Percentiles rank a stretch among this genome's conserved stretches.
phyloP scores from a whole-genome alignment of 495 filamentous ascomycete species.

The Aspergillus affinis region DNA sequence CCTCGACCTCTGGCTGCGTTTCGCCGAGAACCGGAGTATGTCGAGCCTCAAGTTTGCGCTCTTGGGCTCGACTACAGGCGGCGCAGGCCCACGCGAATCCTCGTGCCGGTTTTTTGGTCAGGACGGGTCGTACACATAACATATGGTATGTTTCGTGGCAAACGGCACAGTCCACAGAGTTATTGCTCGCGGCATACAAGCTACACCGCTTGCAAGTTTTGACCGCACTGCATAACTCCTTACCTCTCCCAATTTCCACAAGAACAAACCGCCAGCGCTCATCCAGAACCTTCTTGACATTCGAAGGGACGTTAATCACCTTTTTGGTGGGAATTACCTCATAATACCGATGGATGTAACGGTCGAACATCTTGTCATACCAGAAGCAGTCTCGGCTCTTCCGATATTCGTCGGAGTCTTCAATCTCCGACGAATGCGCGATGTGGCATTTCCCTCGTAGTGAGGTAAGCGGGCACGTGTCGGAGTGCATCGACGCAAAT shows the following conservation, averaged over 20 bases:
- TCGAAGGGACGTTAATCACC: conserved; percentile 93
- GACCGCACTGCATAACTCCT: conserved; percentile 93
- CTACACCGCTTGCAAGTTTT: conserved; percentile 93
- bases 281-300: conserved; percentile 91
- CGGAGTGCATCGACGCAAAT: conserved; percentile 98
- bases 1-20: conserved; percentile 62
- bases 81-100: conserved; percentile 98
- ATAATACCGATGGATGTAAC: conserved; percentile 96
- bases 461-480: conserved; percentile 87
- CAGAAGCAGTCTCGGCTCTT: conserved; percentile 84
- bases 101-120: conserved; percentile 94
- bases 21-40: conserved; percentile 70
- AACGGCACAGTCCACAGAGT: conserved; percentile 96
- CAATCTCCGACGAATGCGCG: conserved; percentile 80
- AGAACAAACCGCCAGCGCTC: conserved; percentile 95
- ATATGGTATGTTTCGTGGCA: conserved; percentile 97
- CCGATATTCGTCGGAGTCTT: conserved; percentile 78
- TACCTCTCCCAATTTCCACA: conserved; percentile 85
- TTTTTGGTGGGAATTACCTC: conserved; percentile 89
- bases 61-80: conserved; percentile 89
- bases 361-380: conserved; percentile 97
- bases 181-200: conserved; percentile 85
- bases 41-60: conserved; percentile 86
- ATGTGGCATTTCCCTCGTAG: conserved; percentile 92
- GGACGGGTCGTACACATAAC: conserved; percentile 89